phyloP scores from a whole-genome alignment of 495 filamentous ascomycete genomes.

The Trichoderma reesei region DNA sequence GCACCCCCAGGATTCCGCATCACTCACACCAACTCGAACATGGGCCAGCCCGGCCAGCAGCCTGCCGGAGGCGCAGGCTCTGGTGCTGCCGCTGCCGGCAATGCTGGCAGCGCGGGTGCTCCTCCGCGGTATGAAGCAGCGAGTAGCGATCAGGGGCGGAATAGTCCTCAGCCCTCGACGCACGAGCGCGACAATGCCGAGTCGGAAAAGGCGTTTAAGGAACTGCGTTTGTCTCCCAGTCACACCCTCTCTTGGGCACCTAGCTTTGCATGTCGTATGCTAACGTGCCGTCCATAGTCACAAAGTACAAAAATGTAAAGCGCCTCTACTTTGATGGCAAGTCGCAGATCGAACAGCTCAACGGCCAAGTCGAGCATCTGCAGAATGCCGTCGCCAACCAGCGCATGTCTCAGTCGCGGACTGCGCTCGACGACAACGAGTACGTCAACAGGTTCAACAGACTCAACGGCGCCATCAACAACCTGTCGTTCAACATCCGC shows the following conservation, averaged over 20 bases:
- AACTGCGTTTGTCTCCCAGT: slow-evolving; percentile 47
- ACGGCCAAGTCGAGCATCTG: slow-evolving; percentile 82
- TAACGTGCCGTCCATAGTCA: slow-evolving; percentile 42
- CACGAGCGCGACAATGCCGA: slow-evolving; percentile 44
- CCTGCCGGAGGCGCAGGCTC: slow-evolving; percentile 12
- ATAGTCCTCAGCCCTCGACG: slow-evolving; percentile 49
- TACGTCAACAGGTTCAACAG: slow-evolving; percentile 85
- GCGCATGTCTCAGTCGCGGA: slow-evolving; percentile 86
- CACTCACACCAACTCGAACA: slow-evolving; percentile 29
- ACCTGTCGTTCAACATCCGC: slow-evolving; percentile 87
- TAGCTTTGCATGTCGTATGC: slow-evolving; percentile 16
- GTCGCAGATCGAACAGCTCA: slow-evolving; percentile 76
- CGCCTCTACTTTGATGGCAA: slow-evolving; percentile 94
- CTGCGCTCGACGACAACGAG: slow-evolving; percentile 91
- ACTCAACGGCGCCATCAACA: slow-evolving; percentile 88
- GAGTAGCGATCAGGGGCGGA: slow-evolving; percentile 42
- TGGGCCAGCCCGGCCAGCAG: slow-evolving; percentile 20
- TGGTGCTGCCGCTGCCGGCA: not conserved
- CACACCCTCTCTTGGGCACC: not conserved
- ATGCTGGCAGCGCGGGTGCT: not conserved
- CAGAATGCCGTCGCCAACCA: slow-evolving; percentile 96
- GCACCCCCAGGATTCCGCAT: slow-evolving; percentile 40
- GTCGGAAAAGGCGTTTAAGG: slow-evolving; percentile 47
- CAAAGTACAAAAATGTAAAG: slow-evolving; percentile 97
- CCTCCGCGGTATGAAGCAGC: slow-evolving; percentile 27